A percentile compares a stretch with the other conserved stretches of the same genome.
These are phyloP conservation scores for Annulohypoxylon truncatum DNA, from an alignment of 2,329 filamentous ascomycete species.

Conservation along the genomic window DNA sequence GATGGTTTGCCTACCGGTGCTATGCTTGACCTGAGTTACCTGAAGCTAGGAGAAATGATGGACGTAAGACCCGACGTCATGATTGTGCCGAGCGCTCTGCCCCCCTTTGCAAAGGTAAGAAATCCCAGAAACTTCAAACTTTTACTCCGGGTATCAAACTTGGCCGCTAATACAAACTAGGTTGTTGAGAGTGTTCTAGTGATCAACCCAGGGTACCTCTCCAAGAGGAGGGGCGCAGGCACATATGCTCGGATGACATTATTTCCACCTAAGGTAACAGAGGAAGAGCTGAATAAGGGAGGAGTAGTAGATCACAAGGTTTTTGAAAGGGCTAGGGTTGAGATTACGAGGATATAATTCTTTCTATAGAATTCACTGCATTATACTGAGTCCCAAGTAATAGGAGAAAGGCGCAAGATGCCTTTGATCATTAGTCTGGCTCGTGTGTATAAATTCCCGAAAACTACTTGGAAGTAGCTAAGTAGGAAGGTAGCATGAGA, in stretches of 20 bases:
- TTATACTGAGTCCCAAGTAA: neutral
- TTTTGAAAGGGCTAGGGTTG: slow-evolving; percentile 85
- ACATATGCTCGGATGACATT: slow-evolving; percentile 86
- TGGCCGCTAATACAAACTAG: slow-evolving; percentile 58
- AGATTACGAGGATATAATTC: slow-evolving; percentile 80
- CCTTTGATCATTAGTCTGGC: neutral
- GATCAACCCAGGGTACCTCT: slow-evolving; percentile 89
- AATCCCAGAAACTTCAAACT: neutral
- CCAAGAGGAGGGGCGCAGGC: slow-evolving; percentile 84
- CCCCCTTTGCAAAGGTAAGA: slow-evolving; percentile 87
- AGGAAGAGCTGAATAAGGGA: slow-evolving; percentile 66
- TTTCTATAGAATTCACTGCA: neutral
- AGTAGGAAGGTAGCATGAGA: slow-evolving; percentile 21
- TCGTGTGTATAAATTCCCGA: slow-evolving; percentile 34
- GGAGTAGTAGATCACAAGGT: slow-evolving; percentile 77
- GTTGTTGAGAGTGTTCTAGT: slow-evolving; percentile 90
- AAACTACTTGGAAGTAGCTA: neutral
- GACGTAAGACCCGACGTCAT: slow-evolving; percentile 87
- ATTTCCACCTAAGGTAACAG: slow-evolving; percentile 70
- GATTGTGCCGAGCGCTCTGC: slow-evolving; percentile 82
- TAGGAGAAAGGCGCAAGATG: neutral
- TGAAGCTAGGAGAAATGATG: slow-evolving; percentile 92
- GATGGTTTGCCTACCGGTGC: slow-evolving; percentile 75
- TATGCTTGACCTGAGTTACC: slow-evolving; percentile 83
- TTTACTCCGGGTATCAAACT: neutral